Conservation (phyloP, 2,329 filamentous ascomycete species). For the Pseudogymnoascus sp. region DNA sequence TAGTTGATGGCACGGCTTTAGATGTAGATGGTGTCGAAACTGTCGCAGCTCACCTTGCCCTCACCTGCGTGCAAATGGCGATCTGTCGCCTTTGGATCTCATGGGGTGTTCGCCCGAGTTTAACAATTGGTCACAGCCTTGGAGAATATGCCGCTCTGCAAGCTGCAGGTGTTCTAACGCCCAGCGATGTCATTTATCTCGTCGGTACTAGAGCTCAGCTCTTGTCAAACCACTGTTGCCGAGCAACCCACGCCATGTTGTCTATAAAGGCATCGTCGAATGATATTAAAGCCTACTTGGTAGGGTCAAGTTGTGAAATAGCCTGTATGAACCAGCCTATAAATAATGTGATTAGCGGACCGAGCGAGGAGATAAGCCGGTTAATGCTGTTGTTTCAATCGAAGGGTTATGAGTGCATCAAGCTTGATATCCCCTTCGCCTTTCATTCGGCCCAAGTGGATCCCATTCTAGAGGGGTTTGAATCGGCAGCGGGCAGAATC, state of each 20-base stretch:
- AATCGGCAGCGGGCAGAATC: slow-evolving; percentile 42
- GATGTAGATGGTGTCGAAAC: slow-evolving; percentile 36
- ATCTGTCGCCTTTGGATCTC: slow-evolving; percentile 44
- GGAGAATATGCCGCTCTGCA: slow-evolving; percentile 67
- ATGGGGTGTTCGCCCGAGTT: slow-evolving; percentile 46
- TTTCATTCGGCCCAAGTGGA: slow-evolving; percentile 60
- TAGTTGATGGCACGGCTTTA: slow-evolving; percentile 35
- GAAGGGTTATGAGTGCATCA: slow-evolving; percentile 48
- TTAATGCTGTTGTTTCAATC: slow-evolving; percentile 39
- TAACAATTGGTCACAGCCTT: slow-evolving; percentile 52
- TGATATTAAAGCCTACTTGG: slow-evolving; percentile 39
- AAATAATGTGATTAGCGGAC: slow-evolving; percentile 62
- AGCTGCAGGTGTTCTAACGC: slow-evolving; percentile 60
- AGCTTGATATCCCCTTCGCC: slow-evolving; percentile 55
- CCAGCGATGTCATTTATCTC: slow-evolving; percentile 61
- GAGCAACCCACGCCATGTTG: slow-evolving; percentile 59
- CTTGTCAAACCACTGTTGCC: slow-evolving; percentile 55
- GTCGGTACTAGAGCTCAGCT: slow-evolving; percentile 60
- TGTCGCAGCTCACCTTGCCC: slow-evolving; percentile 42
- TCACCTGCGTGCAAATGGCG: slow-evolving; percentile 45
- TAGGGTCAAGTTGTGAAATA: slow-evolving; percentile 40
- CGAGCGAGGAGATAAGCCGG: slow-evolving; percentile 43
- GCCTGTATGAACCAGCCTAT: slow-evolving; percentile 68
- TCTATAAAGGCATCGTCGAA: slow-evolving; percentile 40
- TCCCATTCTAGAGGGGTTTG: slow-evolving; percentile 51